phyloP scores from a whole-genome alignment of 192 early-diverging fungal genomes.

The Entomortierella chlamydospora region DNA sequence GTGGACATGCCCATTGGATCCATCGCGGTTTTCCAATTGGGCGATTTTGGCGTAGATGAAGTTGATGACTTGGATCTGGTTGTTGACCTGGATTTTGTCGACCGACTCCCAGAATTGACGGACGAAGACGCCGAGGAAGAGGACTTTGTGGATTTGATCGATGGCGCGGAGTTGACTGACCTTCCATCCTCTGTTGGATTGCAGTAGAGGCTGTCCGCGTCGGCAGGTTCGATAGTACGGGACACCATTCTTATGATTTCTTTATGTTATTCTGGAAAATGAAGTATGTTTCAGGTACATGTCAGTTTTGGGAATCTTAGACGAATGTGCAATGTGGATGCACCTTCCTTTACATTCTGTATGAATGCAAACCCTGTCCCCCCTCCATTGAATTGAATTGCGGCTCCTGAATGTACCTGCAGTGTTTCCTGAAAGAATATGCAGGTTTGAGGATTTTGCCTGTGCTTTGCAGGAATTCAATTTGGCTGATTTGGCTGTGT shows the following conservation, averaged over 20 bases:
- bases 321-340: no score
- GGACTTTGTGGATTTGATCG: slow-evolving; percentile 24
- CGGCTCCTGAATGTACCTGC: not conserved
- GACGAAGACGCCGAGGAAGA: slow-evolving; percentile 15
- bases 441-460: not conserved
- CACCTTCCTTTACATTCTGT: no score
- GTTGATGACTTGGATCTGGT: slow-evolving; percentile 30
- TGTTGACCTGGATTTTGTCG: slow-evolving; percentile 24
- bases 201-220: slow-evolving; percentile 29
- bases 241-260: not conserved
- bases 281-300: not conserved
- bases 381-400: not conserved
- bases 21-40: slow-evolving; percentile 17
- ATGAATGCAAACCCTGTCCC: no score
- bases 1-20: slow-evolving; percentile 38
- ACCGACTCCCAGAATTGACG: slow-evolving; percentile 13
- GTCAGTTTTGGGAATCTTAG: no score
- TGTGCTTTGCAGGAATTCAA: no score
- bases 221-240: slow-evolving; percentile 13
- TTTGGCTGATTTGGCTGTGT: no score
- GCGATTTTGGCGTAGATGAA: slow-evolving; percentile 9
- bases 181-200: slow-evolving; percentile 35
- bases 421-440: not conserved
- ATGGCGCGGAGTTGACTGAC: slow-evolving; percentile 9
- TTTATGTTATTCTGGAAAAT: not conserved